phyloP scores from a whole-genome alignment of 345 rosid species.

The Moricandia arvensis region DNA sequence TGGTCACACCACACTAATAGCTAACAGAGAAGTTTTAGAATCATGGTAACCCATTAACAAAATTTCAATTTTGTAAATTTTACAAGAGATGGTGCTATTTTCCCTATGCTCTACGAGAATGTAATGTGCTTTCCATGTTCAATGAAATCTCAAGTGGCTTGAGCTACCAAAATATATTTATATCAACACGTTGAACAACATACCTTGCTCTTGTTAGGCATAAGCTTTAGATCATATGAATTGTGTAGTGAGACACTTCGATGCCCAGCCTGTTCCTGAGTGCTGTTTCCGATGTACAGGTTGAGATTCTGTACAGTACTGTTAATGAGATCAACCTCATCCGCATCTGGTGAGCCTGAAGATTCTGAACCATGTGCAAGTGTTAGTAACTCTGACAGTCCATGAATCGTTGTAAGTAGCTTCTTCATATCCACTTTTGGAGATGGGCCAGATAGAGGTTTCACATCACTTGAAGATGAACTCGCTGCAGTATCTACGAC shows the following conservation, averaged over 20 bases:
- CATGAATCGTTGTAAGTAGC: constrained; percentile 37
- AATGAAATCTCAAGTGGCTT: background rate
- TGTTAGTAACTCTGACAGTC: constrained; percentile 46
- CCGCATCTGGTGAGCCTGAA: constrained; percentile 38
- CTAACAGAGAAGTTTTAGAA: constrained; percentile 25
- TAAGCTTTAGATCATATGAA: constrained; percentile 34
- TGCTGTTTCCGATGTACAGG: constrained; percentile 33
- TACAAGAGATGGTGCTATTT: background rate
- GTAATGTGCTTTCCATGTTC: background rate
- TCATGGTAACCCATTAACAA: constrained; percentile 28
- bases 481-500: constrained; percentile 4
- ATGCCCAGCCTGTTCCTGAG: constrained; percentile 29
- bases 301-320: constrained; percentile 48
- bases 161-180: background rate
- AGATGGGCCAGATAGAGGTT: constrained; percentile 6
- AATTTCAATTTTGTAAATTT: constrained; percentile 8
- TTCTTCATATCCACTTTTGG: constrained; percentile 34
- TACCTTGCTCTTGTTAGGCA: constrained; percentile 44
- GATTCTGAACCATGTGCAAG: constrained; percentile 38
- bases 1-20: constrained; percentile 30
- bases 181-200: background rate
- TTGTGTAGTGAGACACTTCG: constrained; percentile 17
- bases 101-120: background rate
- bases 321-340: constrained; percentile 44
- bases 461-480: constrained; percentile 10